Evolutionary conservation across 2,329 filamentous ascomycete species (phyloP).

Genomic region (Alternaria longipes): DNA sequence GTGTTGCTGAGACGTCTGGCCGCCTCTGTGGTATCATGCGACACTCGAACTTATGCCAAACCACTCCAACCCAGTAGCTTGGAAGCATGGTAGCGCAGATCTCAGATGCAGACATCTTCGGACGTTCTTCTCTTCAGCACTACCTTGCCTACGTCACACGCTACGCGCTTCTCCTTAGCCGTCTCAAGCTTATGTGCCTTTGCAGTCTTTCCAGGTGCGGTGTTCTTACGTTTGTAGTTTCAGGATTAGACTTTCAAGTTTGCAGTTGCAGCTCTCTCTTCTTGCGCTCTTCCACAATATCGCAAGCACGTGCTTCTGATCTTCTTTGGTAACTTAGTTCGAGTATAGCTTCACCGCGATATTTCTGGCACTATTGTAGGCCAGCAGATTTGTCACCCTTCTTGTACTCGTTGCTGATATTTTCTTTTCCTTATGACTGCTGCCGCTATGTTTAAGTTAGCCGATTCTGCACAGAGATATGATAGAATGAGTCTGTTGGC

Average conservation of each 20-base stretch:
- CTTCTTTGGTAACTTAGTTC: background rate
- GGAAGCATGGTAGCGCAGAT: constrained; percentile 1
- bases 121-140: too few species aligned
- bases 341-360: background rate
- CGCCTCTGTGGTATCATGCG: constrained; percentile 13
- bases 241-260: too few species aligned
- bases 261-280: background rate
- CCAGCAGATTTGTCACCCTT: background rate
- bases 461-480: background rate
- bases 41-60: constrained; percentile 4
- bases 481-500: background rate
- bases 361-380: background rate
- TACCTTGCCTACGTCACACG: too few species aligned
- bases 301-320: background rate
- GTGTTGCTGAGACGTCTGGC: constrained; percentile 14
- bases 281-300: background rate
- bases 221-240: background rate
- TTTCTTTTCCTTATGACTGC: background rate
- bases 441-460: background rate
- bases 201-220: too few species aligned
- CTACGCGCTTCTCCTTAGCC: too few species aligned
- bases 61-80: constrained; percentile 3
- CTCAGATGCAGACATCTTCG: too few species aligned
- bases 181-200: too few species aligned
- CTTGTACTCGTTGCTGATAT: background rate